Evolutionary conservation across 129 eudicot species (phyloP).

Genomic region (Centella asiatica): DNA sequence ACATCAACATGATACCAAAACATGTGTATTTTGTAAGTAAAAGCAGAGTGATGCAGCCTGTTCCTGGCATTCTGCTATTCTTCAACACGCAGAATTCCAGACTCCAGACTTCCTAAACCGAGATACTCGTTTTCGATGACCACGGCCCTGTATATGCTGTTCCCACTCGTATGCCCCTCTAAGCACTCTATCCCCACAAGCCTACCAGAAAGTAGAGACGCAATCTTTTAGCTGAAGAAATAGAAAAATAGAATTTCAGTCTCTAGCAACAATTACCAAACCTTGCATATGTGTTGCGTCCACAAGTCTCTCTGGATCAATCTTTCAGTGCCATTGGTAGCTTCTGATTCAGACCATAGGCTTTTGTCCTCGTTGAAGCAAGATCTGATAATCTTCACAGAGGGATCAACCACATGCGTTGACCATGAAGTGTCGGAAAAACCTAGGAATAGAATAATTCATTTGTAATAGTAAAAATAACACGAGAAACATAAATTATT

Average conservation of each 20-base stretch:
- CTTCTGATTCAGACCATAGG: conserved; percentile 16
- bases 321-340: conserved; percentile 15
- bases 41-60: not conserved
- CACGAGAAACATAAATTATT: no score
- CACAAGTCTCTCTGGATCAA: conserved; percentile 71
- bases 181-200: conserved; percentile 83
- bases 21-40: no score
- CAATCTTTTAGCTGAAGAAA: not conserved
- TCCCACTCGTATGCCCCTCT: conserved; percentile 94
- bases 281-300: conserved; percentile 84
- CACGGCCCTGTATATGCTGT: conserved; percentile 77
- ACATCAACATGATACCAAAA: no score
- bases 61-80: conserved; percentile 14
- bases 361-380: conserved; percentile 28
- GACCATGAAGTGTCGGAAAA: conserved; percentile 59
- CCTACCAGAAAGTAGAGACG: conserved; percentile 27
- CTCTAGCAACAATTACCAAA: conserved; percentile 15
- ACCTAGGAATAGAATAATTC: conserved; percentile 28
- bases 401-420: conserved; percentile 52
- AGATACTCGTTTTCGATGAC: conserved; percentile 70
- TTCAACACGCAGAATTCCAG: conserved; percentile 28
- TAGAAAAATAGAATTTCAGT: not conserved
- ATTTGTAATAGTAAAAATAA: not conserved
- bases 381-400: conserved; percentile 47
- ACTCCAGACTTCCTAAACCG: conserved; percentile 59